Evolutionary conservation across 805 yeast genomes (phyloP), one percentile per base, ranked within the genome.

Genomic region (Wickerhamiella nectarea): DNA sequence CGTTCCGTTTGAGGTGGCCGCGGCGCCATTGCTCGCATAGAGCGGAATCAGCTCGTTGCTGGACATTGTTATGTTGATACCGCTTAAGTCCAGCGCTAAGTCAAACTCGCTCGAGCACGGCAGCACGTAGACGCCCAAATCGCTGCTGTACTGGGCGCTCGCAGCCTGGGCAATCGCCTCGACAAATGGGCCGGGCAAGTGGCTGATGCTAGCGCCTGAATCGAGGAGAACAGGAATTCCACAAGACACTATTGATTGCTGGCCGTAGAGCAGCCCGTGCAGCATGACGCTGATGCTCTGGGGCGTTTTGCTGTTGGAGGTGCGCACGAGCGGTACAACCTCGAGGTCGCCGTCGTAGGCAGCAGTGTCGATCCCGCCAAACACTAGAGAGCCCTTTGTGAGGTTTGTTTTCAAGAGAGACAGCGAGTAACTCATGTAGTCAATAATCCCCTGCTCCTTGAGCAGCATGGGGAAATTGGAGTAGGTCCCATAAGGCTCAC

Each of bases 321-420:
- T 24, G 31, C 37, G 29, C 34, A 43, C 49, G 19, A 66, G 48
- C 6, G 57, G 60, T 20, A 65, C 50, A 3, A 59, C 48, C 21
- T 50, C 51, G 50, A 68, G 53, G 8, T 50, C 56, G 6, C 83
- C 84, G 0, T 58, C 37, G 54, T 74, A 78, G 58, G 77, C 77
- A 31, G 70, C 63, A 46, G 70, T 72, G 55, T 79, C 86, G 29
- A 80, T 71, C 34, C 76, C 86, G 44, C 87, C 86, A 61, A 79
- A 79, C 36, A 79, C 57, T 10, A 79, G 60, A 17, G 66, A 59
- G 4, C 83, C 85, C 3, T 63, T 45, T 2, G 44, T 39, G 20
- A 65, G 51, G 26, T 56, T 50, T 4, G 50, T 45, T 6, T 14
- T 8, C 44, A 64, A 61, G 46, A 71, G 59, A 55, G 61, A 71